A percentile compares a stretch with the other conserved stretches of the same genome.
Evolutionary conservation across 1,284 basidiomycete genomes (phyloP).

Genomic region (Cutaneotrichosporon sp.): DNA sequence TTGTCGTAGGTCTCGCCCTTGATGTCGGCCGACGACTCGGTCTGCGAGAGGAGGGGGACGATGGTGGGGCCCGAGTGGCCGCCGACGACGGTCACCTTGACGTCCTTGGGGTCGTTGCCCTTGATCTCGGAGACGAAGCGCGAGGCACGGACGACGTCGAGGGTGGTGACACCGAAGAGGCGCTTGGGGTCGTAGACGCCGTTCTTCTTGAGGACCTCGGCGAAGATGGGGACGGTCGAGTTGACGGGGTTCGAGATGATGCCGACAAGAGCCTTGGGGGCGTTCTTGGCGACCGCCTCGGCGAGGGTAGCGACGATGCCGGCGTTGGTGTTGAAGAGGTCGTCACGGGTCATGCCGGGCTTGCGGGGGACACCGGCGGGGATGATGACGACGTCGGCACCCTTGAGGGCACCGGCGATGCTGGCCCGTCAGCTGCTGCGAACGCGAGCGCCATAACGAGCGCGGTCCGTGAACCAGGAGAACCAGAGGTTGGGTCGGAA

Average conservation of each 20-base stretch:
- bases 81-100: constrained; percentile 82
- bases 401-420: constrained; percentile 77
- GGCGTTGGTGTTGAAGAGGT: constrained; percentile 72
- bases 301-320: constrained; percentile 95
- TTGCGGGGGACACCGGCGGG: constrained; percentile 98
- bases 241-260: constrained; percentile 97
- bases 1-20: constrained; percentile 61
- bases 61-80: constrained; percentile 98
- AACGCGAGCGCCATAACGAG: no score
- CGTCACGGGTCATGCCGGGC: constrained; percentile 67
- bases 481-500: background rate
- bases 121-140: constrained; percentile 87
- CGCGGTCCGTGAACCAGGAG: no score
- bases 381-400: constrained; percentile 89
- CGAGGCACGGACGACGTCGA: constrained; percentile 95
- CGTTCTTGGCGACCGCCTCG: constrained; percentile 76
- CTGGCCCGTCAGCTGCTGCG: constrained; percentile 52
- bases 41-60: constrained; percentile 92
- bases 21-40: constrained; percentile 62
- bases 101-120: constrained; percentile 63
- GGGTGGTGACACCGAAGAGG: constrained; percentile 95
- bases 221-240: constrained; percentile 97
- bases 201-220: constrained; percentile 90
- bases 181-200: constrained; percentile 88
- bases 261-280: constrained; percentile 89